A percentile compares a stretch with the other conserved stretches of the same genome.
Conservation (phyloP, 768 basidiomycete species). For the Pisolithus albus region DNA sequence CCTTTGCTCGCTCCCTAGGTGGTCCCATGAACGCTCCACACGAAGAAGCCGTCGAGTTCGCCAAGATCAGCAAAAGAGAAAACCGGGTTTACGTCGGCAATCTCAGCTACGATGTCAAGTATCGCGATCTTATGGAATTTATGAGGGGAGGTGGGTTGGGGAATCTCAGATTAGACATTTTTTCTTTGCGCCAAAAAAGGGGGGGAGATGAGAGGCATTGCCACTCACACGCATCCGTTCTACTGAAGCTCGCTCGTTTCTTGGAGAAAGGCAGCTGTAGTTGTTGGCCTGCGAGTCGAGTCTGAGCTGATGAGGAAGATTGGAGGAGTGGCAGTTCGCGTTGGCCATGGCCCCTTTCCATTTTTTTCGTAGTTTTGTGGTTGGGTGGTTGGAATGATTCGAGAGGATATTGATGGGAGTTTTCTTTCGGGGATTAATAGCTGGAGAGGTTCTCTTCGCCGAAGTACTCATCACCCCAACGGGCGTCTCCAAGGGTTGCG, state of each 20-base stretch:
- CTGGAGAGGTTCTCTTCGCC: conserved; percentile 99
- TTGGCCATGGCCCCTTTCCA: conserved; percentile 32
- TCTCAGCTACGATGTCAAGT: conserved; percentile 97
- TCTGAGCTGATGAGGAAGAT: conserved; percentile 31
- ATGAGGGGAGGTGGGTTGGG: conserved; percentile 99
- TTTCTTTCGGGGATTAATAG: conserved; percentile 88
- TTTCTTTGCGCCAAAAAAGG: conserved; percentile 38
- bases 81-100: conserved; percentile 99
- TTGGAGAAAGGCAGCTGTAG: conserved; percentile 24
- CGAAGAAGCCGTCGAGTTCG: conserved; percentile 92
- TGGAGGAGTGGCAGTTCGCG: conserved; percentile 21
- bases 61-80: conserved; percentile 95
- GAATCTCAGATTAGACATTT: conserved; percentile 55
- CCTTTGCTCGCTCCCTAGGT: conserved; percentile 74
- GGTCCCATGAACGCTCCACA: conserved; percentile 87
- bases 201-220: conserved; percentile 18
- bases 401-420: conserved; percentile 93
- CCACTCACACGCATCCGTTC: conserved; percentile 28
- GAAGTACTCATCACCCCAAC: conserved; percentile 97
- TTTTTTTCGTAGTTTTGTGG: conserved; percentile 35
- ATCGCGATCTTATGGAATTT: conserved; percentile 98
- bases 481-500: conserved; percentile 97
- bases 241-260: conserved; percentile 30
- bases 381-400: conserved; percentile 46
- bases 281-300: conserved; percentile 22